Base-by-base conservation (phyloP, 805 yeast species). In the Saturnispora sekii region DNA sequence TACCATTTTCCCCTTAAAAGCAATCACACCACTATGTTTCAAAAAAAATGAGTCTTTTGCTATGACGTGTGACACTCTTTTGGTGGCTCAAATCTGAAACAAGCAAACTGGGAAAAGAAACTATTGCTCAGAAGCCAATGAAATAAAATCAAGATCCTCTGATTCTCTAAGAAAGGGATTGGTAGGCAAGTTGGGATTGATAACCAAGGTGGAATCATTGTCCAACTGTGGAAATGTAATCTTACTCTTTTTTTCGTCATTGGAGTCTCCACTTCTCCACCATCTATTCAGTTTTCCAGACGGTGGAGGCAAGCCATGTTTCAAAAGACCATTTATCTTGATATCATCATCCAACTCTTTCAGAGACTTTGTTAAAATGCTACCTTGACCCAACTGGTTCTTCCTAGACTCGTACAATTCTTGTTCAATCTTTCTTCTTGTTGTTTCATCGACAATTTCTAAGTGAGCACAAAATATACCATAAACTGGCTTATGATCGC, bases 401-500 rank as follows among this genome's bases (percentile, higher is more conserved):
- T 52, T 74, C 65, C 60, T 76, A 65, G 46, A 58, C 65, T 53
- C 80, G 54, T 82, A 80, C 18, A 84, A 63, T 40, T 74, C 74
- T 30, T 71, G 68, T 12, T 79, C 71, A 40, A 84, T 55, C 7
- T 63, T 58, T 29, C 71, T 67, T 58, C 72, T 79, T 37, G 68
- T 55, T 3, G 59, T 54, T 53, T 81, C 83, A 60, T 89, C 79
- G 17, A 86, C 71, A 10, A 84, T 74, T 34, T 77, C 76, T 4
- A 84, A 79, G 26, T 66, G 68, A 0, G 87, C 81, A 17, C 62
- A 63, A 59, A 82, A 89, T 2, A 76, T 62, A 0, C 88, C 95
- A 58, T 74, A 77, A 0, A 90, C 96, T 0, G 97, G 97, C 39
- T 94, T 67, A 61, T 90, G 98, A 57, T 90, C 98, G 0, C 96